Evolutionary conservation across 31 red algal species (phyloP).

Genomic region (Endocladia muricata): DNA sequence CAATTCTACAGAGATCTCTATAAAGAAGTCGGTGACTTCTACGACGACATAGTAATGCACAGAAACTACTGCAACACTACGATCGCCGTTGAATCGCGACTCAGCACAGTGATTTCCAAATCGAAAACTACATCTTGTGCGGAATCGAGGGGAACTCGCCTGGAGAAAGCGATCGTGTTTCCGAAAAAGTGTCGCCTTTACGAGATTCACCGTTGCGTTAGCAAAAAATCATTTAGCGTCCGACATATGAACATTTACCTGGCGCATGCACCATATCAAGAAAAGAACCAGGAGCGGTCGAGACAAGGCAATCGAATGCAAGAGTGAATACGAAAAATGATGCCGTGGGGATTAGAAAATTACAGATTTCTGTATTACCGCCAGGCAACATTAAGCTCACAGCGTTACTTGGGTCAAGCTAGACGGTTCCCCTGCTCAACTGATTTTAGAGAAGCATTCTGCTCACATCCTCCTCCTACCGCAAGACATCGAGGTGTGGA

Average conservation of each 20-base stretch:
- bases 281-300: too few relatives aligned
- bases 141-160: background rate
- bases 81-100: background rate
- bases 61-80: conserved; percentile 21
- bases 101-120: conserved; percentile 1
- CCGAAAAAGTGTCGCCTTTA: conserved; percentile 28
- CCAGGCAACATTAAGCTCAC: too few relatives aligned
- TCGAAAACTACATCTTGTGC: background rate
- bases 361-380: too few relatives aligned
- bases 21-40: background rate
- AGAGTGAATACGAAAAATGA: too few relatives aligned
- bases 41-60: conserved; percentile 20
- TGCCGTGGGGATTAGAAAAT: too few relatives aligned
- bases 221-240: conserved; percentile 1
- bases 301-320: too few relatives aligned
- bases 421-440: too few relatives aligned
- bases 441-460: too few relatives aligned
- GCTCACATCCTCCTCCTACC: too few relatives aligned
- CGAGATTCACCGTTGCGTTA: conserved; percentile 34
- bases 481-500: too few relatives aligned
- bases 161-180: conserved; percentile 19
- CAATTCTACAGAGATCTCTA: conserved; percentile 13
- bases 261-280: background rate
- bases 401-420: too few relatives aligned
- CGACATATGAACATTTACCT: conserved; percentile 18